Evolutionary conservation across 2,329 filamentous ascomycete species (phyloP), one percentile per base, ranked within the genome.

Genomic region (Botrytis medusae): DNA sequence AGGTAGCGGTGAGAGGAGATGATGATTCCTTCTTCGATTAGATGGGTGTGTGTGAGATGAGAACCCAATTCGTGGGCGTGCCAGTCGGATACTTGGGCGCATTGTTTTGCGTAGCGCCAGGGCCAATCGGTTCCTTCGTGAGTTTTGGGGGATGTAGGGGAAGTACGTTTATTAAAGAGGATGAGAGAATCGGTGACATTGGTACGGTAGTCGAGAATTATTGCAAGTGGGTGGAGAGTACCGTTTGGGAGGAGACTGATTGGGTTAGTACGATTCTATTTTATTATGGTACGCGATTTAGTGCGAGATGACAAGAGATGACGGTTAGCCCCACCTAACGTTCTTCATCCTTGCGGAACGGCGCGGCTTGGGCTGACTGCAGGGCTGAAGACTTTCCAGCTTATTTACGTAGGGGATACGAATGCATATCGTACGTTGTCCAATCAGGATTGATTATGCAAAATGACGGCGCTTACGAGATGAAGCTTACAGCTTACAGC

Each of bases 101-200:
- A 86, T 0, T 83, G 86, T 78, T 87, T 87, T 32, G 86, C 86
- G 76, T 86, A 87, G 62, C 86, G 79, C 86, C 86, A 87, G 0
- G 85, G 81, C 84, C 85, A 87, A 79, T 87, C 85, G 2, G 79
- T 77, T 70, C 81, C 82, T 74, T 86, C 83, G 20, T 78, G 75
- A 25, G 72, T 73, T 7, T 74, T 77, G 0, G 79, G 74, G 48
- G 82, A 81, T 0, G 76, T 74, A 0, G 84, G 82, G 0, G 74
- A 76, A 42, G 82, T 75, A 1, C 84, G 80, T 67, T 82, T 80
- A 79, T 87, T 87, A 82, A 86, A 87, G 74, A 87, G 83, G 60
- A 83, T 83, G 64, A 87, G 82, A 0, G 85, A 87, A 32, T 83
- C 80, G 4, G 81, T 79, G 77, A 84, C 81, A 60, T 77, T 82